Evolutionary conservation across 139 green algal species (phyloP), one percentile per base, ranked within the genome.

Genomic region (Choricystis sp.): DNA sequence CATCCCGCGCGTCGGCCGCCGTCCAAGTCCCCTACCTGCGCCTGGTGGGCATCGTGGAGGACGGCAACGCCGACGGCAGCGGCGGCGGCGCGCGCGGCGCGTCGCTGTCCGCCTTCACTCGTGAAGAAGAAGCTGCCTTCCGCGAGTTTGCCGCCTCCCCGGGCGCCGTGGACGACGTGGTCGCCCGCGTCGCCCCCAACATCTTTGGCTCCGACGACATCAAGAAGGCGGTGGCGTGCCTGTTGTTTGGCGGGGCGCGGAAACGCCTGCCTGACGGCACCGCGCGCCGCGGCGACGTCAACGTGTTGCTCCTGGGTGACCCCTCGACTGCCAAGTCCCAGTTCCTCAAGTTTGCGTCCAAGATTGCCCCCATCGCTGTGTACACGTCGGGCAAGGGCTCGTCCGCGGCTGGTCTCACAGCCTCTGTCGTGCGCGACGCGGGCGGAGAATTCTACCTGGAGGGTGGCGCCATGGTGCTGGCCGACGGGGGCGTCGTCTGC

Each of bases 271-370:
- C 85, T 20, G 88, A 95, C 66, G 86, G 84, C 76, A 93, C 88
- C 23, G 74, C 72, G 25, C 76, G 93, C 14, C 70, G 93, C 30
- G 93, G 93, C 4, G 93, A 99, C 75, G 94, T 98, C 82, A 99
- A 99, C 68, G 93, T 98, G 57, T 80, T 95, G 66, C 83, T 99
- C 69, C 84, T 99, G 27, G 93, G 92, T 29, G 93, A 99, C 77
- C 93, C 93, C 60, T 95, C 88, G 30, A 96, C 89, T 4, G 93
- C 91, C 71, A 99, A 99, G 82, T 94, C 83, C 1, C 93, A 99
- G 78, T 97, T 99, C 76, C 86, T 99, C 4, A 98, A 98, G 78
- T 94, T 90, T 73, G 84, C 83, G 24, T 86, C 77, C 65, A 85
- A 85, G 60, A 84, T 85, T 58, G 88, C 88, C 1, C 86, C 88